Conservation (phyloP, 495 filamentous ascomycete genomes). For the Acidomyces sp. region DNA sequence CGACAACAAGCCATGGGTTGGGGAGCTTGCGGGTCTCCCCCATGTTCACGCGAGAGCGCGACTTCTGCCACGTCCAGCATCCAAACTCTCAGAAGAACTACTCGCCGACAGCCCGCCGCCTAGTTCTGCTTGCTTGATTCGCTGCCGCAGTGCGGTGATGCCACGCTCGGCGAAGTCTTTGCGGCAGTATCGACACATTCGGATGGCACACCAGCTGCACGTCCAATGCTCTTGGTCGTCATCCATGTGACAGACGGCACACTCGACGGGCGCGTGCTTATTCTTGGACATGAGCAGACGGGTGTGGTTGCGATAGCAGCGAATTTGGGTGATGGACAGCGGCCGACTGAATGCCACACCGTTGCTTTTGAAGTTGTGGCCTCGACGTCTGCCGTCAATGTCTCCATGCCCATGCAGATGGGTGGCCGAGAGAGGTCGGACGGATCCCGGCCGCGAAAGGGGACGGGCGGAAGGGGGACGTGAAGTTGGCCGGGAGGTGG, state of each 20-base stretch:
- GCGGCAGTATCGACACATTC: constrained; percentile 18
- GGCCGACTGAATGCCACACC: constrained; percentile 15
- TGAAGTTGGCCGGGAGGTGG: constrained; percentile 8
- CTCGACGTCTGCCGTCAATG: constrained; percentile 8
- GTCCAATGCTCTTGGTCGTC: constrained; percentile 13
- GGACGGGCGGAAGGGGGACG: constrained; percentile 6
- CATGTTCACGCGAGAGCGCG: too few relatives aligned
- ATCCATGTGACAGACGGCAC: constrained; percentile 18
- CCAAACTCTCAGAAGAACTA: not conserved
- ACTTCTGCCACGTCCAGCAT: too few relatives aligned
- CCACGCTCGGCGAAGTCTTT: constrained; percentile 8
- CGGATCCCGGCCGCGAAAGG: not conserved
- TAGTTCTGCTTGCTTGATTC: constrained; percentile 13
- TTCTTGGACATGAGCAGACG: constrained; percentile 5
- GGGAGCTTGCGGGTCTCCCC: too few relatives aligned
- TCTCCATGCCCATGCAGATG: not conserved
- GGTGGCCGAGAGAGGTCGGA: not conserved
- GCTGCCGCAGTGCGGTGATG: constrained; percentile 8
- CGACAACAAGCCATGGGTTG: too few relatives aligned
- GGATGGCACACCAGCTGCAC: constrained; percentile 18
- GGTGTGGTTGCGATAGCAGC: constrained; percentile 9
- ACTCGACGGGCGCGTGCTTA: constrained; percentile 17
- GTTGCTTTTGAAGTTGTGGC: constrained; percentile 16
- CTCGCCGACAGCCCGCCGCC: constrained; percentile 2
- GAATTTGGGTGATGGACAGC: constrained; percentile 8